Evolutionary conservation across 345 rosid species (phyloP), one percentile per base, ranked within the genome.

Genomic region (Litchi chinensis): DNA sequence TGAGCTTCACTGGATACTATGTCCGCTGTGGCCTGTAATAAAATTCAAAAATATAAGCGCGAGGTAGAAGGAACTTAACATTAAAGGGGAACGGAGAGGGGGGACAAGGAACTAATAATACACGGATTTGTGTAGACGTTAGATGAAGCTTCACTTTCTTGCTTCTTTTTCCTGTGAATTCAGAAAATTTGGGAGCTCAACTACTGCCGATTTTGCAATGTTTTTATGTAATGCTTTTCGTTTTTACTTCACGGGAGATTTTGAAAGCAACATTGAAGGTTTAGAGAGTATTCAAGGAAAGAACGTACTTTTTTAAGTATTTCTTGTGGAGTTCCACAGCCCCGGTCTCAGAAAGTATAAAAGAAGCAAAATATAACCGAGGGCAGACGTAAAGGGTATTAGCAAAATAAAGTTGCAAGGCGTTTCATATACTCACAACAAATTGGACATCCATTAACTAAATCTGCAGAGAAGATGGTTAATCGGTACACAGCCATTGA

Each of bases 251-350:
- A 21, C 15, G 8, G 40, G 28, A 59, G 62, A 77, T 21, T 60
- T 56, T 73, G 39, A n/a, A 66, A 54, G 40, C 40, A 81, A n/a
- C 43, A 73, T n/a, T 24, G 71, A 52, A 71, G 75, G 72, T 18
- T 16, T 37, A 60, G 5, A 48, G 63, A 26, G 66, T 62, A 50
- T 59, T 21, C 22, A 41, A 74, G 54, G 75, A 62, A 48, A 65
- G 74, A 76, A 10, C n/a, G n/a, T 79, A 92, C 94, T 91, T 94
- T 76, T 87, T 94, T 43, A 96, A 83, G 75, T 96, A 96, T 75
- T 96, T 96, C 88, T 94, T 96, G 82, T 96, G 99, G 75, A 96
- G 97, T 86, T 96, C 94, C 95, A 96, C 85, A 37, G 99, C 99
- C 54, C 92, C 95, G 43, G 68, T 79, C 99, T 96, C 81, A 8